Evolutionary conservation across 108 stramenopile species (phyloP), one percentile per base, ranked within the genome.

Genomic region (Asterionellopsis glacialis): DNA sequence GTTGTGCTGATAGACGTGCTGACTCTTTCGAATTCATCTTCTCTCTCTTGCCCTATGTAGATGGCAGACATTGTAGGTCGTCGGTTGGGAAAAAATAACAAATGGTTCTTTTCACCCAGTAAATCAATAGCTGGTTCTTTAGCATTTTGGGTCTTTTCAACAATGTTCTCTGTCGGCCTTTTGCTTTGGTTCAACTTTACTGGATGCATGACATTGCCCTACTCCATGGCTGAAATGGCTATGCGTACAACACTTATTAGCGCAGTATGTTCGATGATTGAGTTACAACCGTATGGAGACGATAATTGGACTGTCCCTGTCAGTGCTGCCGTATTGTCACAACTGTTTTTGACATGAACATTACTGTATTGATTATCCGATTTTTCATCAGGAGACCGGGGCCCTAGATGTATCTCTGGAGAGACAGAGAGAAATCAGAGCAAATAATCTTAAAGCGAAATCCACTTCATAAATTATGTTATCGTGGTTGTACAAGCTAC

Each of bases 261-360:
- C 22, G 57, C 77, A 22, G 49, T 76, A 0, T 75, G 80, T 61
- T 77, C 90, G 12, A 44, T 69, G 23, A 64, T 92, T 28, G 90
- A 92, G 63, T 40, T 92, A 42, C 45, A 82, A 18, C 90, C 90
- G 1, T 51, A 81, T 18, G 79, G 73, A 0, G 90, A 92, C 64
- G 90, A 92, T 61, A 92, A 92, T 66, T 87, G 69, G 55, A 82
- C 81, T 9, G 90, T 92, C 15, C 87, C 90, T 10, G 45, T 84
- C 1, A 66, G 75, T 23, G 90, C 85, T 23, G 84, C 70, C 49
- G 7, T 81, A 3, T 28, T 91, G 26, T 44, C 84, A 15, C 51
- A 63, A 19, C 57, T 74, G 43, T 63, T 80, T 22, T 65, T 84
- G 33, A 33, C 33, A 33, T 33, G 33, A 33, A 33, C 2, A 33